phyloP scores from a whole-genome alignment of 805 yeast species.

The Wickerhamiella occidentalis region DNA sequence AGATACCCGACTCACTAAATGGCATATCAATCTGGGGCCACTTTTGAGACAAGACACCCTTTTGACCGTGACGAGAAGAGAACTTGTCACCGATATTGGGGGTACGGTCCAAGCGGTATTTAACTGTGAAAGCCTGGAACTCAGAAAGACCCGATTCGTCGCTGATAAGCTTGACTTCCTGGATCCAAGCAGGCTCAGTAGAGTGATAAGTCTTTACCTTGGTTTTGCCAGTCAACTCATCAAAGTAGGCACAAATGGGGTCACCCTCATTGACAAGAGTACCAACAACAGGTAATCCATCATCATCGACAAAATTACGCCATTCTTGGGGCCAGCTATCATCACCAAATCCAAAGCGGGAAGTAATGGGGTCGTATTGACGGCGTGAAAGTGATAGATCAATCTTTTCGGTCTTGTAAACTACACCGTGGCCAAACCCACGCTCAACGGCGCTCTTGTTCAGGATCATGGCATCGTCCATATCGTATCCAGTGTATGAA shows the following conservation, averaged over 20 bases:
- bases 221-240: conserved; percentile 82
- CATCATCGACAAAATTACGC: conserved; percentile 78
- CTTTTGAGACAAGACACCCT: conserved; percentile 95
- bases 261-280: conserved; percentile 86
- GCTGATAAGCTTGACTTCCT: conserved; percentile 85
- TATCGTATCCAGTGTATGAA: conserved; percentile 97
- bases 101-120: conserved; percentile 79
- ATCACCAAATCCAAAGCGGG: conserved; percentile 85
- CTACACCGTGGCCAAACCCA: conserved; percentile 96
- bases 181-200: conserved; percentile 86
- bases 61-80: conserved; percentile 95
- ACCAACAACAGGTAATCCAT: conserved; percentile 88
- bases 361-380: conserved; percentile 88
- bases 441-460: conserved; percentile 96
- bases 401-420: conserved; percentile 85
- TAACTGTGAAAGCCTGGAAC: conserved; percentile 74
- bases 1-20: conserved; percentile 89
- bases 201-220: conserved; percentile 88
- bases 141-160: conserved; percentile 69
- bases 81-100: conserved; percentile 97
- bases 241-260: conserved; percentile 86
- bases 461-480: conserved; percentile 99
- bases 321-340: conserved; percentile 89
- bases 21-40: conserved; percentile 98
- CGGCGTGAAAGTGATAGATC: conserved; percentile 68